These are phyloP conservation scores for Teratosphaeria destructans DNA, from an alignment of 2,329 filamentous ascomycete genomes.

Conservation along the genomic window DNA sequence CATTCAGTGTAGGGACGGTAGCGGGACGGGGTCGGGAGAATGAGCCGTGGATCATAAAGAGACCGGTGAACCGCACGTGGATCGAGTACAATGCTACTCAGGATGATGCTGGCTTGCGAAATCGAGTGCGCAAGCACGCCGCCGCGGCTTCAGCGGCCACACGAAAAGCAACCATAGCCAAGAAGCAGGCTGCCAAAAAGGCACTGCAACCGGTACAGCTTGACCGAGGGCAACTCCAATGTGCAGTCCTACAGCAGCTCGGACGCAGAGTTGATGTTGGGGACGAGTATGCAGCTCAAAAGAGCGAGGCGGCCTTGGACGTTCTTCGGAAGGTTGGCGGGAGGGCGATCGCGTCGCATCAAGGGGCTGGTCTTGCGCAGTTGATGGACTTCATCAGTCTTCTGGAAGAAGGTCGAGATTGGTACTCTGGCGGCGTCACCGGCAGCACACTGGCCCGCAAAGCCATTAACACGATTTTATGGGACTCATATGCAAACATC, in stretches of 20 bases:
- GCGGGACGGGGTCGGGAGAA: background rate
- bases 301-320: background rate
- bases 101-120: background rate
- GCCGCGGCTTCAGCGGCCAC: slow-evolving; percentile 8
- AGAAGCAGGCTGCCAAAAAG: slow-evolving; percentile 3
- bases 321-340: background rate
- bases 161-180: slow-evolving; percentile 13
- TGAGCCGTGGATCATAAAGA: background rate
- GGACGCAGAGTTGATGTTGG: background rate
- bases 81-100: background rate
- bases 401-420: slow-evolving; percentile 2
- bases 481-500: slow-evolving; percentile 9
- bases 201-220: background rate
- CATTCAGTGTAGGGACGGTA: background rate
- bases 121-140: slow-evolving; percentile 5
- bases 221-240: background rate
- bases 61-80: background rate
- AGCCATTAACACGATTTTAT: slow-evolving; percentile 9
- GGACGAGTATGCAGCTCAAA: background rate
- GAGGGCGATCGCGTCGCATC: background rate
- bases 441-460: slow-evolving; percentile 10
- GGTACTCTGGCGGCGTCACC: slow-evolving; percentile 4
- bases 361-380: background rate
- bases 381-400: slow-evolving; percentile 1
- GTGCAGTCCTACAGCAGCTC: background rate